Evolutionary conservation across 495 filamentous ascomycete species (phyloP).

Genomic region (Cryomyces antarcticus): DNA sequence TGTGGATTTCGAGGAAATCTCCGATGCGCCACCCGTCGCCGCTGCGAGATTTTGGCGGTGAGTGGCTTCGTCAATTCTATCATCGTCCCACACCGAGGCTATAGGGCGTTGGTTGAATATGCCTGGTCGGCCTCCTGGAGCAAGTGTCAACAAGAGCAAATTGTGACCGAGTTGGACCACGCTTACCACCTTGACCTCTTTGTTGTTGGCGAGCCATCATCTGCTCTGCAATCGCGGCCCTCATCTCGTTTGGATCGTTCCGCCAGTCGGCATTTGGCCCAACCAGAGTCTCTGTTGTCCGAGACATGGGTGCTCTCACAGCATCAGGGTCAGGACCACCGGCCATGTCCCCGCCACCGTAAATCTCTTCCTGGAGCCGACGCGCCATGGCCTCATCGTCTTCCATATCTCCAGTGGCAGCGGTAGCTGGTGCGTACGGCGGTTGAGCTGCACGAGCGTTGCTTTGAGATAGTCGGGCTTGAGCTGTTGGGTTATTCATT

Average conservation of each 20-base stretch:
- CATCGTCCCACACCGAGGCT: slow-evolving; percentile 55
- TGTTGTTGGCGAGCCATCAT: slow-evolving; percentile 35
- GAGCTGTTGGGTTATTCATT: background rate
- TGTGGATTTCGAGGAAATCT: slow-evolving; percentile 44
- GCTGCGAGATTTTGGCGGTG: slow-evolving; percentile 33
- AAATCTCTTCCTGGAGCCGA: slow-evolving; percentile 79
- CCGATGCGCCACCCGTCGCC: slow-evolving; percentile 55
- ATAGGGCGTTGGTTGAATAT: slow-evolving; percentile 71
- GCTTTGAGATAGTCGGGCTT: background rate
- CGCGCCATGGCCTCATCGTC: slow-evolving; percentile 89
- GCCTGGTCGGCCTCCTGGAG: slow-evolving; percentile 31
- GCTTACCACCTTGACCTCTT: too few species aligned
- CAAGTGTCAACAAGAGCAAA: slow-evolving; percentile 3
- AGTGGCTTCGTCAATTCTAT: slow-evolving; percentile 18
- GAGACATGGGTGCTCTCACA: slow-evolving; percentile 76
- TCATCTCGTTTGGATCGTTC: slow-evolving; percentile 36
- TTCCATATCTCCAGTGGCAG: slow-evolving; percentile 22
- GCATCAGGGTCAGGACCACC: slow-evolving; percentile 43
- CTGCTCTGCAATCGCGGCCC: slow-evolving; percentile 45
- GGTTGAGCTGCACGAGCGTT: background rate
- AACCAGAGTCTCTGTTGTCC: slow-evolving; percentile 79
- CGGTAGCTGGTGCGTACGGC: slow-evolving; percentile 1
- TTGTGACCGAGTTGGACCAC: too few species aligned
- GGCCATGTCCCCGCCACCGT: slow-evolving; percentile 19
- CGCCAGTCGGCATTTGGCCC: slow-evolving; percentile 39